Percentiles rank a stretch among this genome's conserved stretches.
These are phyloP conservation scores for Verbena officinalis DNA, from an alignment of 257 asterid species.

Conservation along the genomic window DNA sequence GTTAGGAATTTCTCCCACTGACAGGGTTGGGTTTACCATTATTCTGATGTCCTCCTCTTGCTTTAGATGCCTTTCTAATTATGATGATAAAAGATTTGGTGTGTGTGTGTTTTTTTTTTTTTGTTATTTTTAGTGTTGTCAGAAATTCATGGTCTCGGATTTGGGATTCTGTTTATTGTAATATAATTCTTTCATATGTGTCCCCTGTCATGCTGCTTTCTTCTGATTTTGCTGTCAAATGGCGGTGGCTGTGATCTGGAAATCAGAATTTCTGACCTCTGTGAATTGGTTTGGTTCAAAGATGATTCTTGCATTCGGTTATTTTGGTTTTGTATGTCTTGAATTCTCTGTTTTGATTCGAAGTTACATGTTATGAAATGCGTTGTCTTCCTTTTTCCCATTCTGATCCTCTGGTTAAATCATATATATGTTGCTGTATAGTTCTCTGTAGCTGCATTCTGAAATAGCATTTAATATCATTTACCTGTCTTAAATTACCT, in stretches of 20 bases:
- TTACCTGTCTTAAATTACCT: too few species aligned
- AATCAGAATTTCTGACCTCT: constrained; percentile 3
- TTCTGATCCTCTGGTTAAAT: too few species aligned
- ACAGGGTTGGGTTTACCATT: constrained; percentile 39
- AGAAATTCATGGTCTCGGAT: constrained; percentile 41
- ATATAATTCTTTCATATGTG: constrained; percentile 39
- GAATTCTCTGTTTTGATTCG: not conserved
- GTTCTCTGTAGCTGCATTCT: too few species aligned
- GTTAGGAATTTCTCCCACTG: constrained; percentile 47
- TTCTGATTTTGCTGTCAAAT: constrained; percentile 1
- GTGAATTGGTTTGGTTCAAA: constrained; percentile 13
- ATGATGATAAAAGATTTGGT: constrained; percentile 43
- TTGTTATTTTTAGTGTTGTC: constrained; percentile 35
- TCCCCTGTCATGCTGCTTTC: constrained; percentile 21
- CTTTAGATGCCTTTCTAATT: constrained; percentile 37
- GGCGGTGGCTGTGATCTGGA: constrained; percentile 18
- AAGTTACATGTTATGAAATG: too few species aligned
- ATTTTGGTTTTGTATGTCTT: constrained; percentile 5
- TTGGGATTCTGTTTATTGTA: constrained; percentile 48
- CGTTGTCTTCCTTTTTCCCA: too few species aligned
- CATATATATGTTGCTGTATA: too few species aligned
- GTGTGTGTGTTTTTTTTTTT: constrained; percentile 18
- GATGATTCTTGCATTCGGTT: not conserved
- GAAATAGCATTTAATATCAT: too few species aligned
- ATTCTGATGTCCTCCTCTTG: constrained; percentile 27